phyloP scores from a whole-genome alignment of 2,329 filamentous ascomycete genomes.

The Parastagonospora avenae region DNA sequence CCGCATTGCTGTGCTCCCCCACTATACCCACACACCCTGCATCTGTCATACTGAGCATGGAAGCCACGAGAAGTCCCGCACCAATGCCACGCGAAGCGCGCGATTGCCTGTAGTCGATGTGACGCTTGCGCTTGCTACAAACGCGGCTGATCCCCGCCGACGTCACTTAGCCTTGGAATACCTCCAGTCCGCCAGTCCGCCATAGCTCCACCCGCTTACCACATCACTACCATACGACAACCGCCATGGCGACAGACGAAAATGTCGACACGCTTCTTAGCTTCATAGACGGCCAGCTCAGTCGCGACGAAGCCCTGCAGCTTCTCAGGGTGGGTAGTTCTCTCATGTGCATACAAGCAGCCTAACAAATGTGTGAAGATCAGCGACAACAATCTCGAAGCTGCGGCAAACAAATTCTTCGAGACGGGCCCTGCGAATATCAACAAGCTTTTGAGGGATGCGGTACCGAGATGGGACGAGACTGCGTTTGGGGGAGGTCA shows the following conservation, averaged over 20 bases:
- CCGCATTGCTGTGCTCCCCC: conserved; percentile 18
- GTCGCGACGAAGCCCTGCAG: conserved; percentile 20
- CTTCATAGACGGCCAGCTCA: conserved; percentile 17
- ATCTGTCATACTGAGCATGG: not conserved
- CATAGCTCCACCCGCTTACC: not conserved
- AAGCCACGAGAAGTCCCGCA: not conserved
- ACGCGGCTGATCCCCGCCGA: not conserved
- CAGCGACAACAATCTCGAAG: conserved; percentile 27
- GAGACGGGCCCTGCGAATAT: conserved; percentile 20
- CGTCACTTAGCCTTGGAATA: not conserved
- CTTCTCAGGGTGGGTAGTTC: conserved; percentile 17
- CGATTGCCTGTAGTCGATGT: not conserved
- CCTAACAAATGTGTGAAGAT: conserved; percentile 19
- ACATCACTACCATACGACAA: not conserved
- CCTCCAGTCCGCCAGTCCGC: not conserved
- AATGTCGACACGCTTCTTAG: conserved; percentile 14
- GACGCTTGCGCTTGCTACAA: not conserved
- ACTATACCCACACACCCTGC: conserved; percentile 8
- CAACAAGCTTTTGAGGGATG: conserved; percentile 25
- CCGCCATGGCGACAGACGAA: conserved; percentile 14
- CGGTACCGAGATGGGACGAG: conserved; percentile 37
- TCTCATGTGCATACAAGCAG: not conserved
- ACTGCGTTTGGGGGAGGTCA: conserved; percentile 36
- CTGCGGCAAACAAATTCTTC: conserved; percentile 31
- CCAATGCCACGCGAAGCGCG: not conserved